Base-by-base conservation (phyloP, 371 early-diverging fungal species). In the Mortierella sp. region DNA sequence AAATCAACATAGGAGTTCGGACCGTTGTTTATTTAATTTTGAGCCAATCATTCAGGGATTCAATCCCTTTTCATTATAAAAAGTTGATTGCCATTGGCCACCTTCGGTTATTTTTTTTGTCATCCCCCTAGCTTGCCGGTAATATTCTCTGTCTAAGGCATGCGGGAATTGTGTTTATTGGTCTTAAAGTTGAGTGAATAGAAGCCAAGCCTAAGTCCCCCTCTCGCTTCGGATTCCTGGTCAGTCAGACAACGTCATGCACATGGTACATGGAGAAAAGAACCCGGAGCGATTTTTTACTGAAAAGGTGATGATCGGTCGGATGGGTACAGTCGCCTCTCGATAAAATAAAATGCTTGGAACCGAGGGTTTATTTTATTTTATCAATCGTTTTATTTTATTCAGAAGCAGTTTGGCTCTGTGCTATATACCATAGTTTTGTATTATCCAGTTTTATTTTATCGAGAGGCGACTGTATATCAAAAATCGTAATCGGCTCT, bases 31-130 rank as follows among this genome's bases (percentile, higher is more conserved):
- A 55, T 28, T 55, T 55, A 32, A 28, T 28, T 55, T 55, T 55
- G 28, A 22, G 11, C 55, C 55, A 55, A 55, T 28, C 28, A 13
- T 16, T 32, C 28, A 55, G 11, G 11, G 11, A 8, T 55, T 22
- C 28, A 50, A 16, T n/a, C 50, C 50, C 7, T n/a, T 50, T n/a
- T 50, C 7, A 3, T 50, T 50, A 50, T 16, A 13, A n/a, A 50
- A 50, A 50, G 45, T 47, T 52, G 19, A 52, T 8, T n/a, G 52
- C 55, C 8, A 55, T 13, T 55, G 55, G 28, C 55, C 32, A 28
- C 4, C 55, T 16, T 28, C 55, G 55, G 55, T 22, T 55, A 55
- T 55, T 28, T 55, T 55, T 55, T 55, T 55, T 22, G 55, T 55
- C 55, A 55, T 55, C 22, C n/a, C 50, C n/a, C n/a, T n/a, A 50